Conservation (phyloP, 495 filamentous ascomycete genomes). For the Tuber magnatum region DNA sequence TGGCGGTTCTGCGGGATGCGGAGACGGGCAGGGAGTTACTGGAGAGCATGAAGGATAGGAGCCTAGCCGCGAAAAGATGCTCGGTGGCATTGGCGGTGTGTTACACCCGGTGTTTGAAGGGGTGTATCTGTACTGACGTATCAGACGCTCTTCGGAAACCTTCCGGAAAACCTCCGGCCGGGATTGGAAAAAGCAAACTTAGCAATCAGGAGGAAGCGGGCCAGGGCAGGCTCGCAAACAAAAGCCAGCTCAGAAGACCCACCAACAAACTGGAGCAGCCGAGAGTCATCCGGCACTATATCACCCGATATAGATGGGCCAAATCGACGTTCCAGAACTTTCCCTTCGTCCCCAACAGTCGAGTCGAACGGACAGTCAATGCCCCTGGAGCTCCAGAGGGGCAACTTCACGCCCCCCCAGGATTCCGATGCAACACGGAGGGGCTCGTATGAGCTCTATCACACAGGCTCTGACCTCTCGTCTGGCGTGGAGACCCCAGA, state of each 20-base stretch:
- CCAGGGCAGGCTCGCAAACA: constrained; percentile 47
- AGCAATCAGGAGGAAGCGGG: constrained; percentile 51
- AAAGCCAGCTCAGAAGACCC: constrained; percentile 38
- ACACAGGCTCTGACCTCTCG: constrained; percentile 31
- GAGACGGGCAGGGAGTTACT: constrained; percentile 76
- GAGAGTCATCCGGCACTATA: constrained; percentile 35
- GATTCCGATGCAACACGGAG: constrained; percentile 16
- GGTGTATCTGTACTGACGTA: constrained; percentile 31
- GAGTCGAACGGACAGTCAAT: constrained; percentile 32
- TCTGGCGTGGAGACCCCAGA: constrained; percentile 40
- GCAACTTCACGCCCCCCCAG: constrained; percentile 21
- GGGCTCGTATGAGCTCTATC: constrained; percentile 40
- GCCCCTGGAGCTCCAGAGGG: constrained; percentile 32
- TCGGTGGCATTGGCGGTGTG: constrained; percentile 65
- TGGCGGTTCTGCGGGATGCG: constrained; percentile 74
- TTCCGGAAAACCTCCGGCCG: constrained; percentile 62
- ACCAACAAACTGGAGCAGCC: constrained; percentile 45
- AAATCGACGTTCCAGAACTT: constrained; percentile 38
- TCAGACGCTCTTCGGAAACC: constrained; percentile 68
- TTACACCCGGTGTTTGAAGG: constrained; percentile 23
- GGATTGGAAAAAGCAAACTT: constrained; percentile 40
- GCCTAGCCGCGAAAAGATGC: constrained; percentile 80
- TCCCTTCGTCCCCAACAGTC: constrained; percentile 22
- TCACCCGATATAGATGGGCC: constrained; percentile 38
- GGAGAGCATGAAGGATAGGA: constrained; percentile 66